Conservation (phyloP, 2,329 filamentous ascomycete genomes). For the Monosporascus ibericus region DNA sequence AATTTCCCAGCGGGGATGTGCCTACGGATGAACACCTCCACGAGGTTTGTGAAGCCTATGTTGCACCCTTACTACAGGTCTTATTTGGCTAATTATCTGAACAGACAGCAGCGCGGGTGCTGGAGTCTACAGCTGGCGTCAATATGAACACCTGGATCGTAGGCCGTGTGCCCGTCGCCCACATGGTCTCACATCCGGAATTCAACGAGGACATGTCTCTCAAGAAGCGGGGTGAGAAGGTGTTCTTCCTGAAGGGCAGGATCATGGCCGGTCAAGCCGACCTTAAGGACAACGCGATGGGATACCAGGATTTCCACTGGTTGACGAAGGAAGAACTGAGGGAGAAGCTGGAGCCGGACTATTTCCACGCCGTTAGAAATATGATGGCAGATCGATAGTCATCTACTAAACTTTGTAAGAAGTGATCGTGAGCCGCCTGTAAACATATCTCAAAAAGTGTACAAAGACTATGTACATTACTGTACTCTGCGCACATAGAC, state of each 20-base stretch:
- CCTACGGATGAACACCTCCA: conserved; percentile 70
- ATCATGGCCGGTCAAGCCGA: conserved; percentile 97
- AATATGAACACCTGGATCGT: conserved; percentile 99
- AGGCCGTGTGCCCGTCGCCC: conserved; percentile 81
- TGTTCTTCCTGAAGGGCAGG: conserved; percentile 91
- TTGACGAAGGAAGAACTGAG: conserved; percentile 82
- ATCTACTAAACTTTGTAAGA: too few species aligned
- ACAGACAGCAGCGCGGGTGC: conserved; percentile 75
- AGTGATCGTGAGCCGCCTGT: too few species aligned
- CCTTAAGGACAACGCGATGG: conserved; percentile 63
- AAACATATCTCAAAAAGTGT: too few species aligned
- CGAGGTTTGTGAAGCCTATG: conserved; percentile 53
- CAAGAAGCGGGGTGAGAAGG: conserved; percentile 62
- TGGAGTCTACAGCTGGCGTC: conserved; percentile 70
- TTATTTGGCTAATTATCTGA: conserved; percentile 11
- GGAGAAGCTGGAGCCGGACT: conserved; percentile 56
- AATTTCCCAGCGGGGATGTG: conserved; percentile 70
- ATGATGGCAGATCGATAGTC: conserved; percentile 73
- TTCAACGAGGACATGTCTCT: conserved; percentile 37
- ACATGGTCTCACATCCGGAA: conserved; percentile 56
- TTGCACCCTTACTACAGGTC: not conserved
- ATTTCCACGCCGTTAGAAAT: conserved; percentile 71
- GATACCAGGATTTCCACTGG: conserved; percentile 84
- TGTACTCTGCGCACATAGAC: too few species aligned
- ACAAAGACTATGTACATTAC: too few species aligned